These are phyloP conservation scores for Heteromeles arbutifolia DNA, from an alignment of 306 rosid genomes.

Conservation along the genomic window DNA sequence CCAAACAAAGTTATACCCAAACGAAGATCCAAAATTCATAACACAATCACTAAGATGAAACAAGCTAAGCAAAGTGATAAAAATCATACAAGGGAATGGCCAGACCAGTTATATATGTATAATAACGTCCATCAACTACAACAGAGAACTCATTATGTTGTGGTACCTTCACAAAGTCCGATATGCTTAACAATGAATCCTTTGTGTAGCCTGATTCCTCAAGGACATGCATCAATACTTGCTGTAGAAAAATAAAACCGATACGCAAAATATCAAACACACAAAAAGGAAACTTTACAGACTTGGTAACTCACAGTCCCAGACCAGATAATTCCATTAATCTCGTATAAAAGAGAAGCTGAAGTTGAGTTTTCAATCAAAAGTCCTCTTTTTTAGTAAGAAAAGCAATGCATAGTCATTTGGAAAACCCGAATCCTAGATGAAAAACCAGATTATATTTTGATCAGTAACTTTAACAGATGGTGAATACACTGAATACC, in stretches of 20 bases:
- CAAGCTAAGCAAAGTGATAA: not conserved
- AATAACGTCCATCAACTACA: not conserved
- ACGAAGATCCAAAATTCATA: not conserved
- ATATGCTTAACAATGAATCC: conserved; percentile 46
- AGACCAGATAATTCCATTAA: not conserved
- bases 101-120: not conserved
- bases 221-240: conserved; percentile 61
- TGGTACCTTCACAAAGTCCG: conserved; percentile 70
- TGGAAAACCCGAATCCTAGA: not conserved
- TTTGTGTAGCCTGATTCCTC: conserved; percentile 72
- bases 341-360: not conserved
- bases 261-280: not conserved
- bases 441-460: not conserved
- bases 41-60: not conserved
- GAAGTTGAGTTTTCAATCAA: not conserved
- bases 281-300: not conserved
- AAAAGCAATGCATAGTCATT: not conserved
- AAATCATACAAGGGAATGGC: not conserved
- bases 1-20: not conserved
- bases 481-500: not conserved
- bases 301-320: not conserved
- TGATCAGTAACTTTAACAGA: not conserved
- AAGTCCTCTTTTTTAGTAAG: not conserved
- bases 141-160: conserved; percentile 9
- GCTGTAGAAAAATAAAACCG: conserved; percentile 26